Conservation (phyloP, 1,284 basidiomycete genomes). For the Chalciporus sp. region DNA sequence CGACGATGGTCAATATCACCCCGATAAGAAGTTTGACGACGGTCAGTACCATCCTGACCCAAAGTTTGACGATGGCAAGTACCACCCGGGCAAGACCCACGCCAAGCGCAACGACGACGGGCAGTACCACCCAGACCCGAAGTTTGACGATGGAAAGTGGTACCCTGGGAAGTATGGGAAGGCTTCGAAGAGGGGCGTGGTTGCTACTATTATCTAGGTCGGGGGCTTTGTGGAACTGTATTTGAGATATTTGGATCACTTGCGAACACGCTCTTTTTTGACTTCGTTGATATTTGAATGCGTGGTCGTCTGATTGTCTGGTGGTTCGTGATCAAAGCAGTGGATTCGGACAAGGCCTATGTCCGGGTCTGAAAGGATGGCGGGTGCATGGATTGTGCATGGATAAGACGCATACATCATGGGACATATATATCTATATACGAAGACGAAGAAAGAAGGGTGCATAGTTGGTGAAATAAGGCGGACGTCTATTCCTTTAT, state of each 20-base stretch:
- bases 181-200: conserved; percentile 1
- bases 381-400: background rate
- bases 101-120: conserved; percentile 3
- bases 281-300: background rate
- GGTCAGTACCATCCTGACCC: background rate
- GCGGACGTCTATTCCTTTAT: no score
- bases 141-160: conserved; percentile 1
- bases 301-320: background rate
- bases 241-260: conserved; percentile 4
- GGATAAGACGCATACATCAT: no score
- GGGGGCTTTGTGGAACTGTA: background rate
- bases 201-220: background rate
- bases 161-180: background rate
- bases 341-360: no score
- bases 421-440: no score
- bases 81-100: background rate
- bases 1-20: conserved; percentile 8
- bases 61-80: background rate
- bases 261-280: conserved; percentile 11
- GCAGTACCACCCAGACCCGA: conserved; percentile 4
- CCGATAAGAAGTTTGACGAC: conserved; percentile 4
- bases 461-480: no score
- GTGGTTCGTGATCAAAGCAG: background rate
- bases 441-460: no score
- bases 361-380: background rate